Conservation (phyloP, 2,329 filamentous ascomycete species). For the Parastagonospora avenae region DNA sequence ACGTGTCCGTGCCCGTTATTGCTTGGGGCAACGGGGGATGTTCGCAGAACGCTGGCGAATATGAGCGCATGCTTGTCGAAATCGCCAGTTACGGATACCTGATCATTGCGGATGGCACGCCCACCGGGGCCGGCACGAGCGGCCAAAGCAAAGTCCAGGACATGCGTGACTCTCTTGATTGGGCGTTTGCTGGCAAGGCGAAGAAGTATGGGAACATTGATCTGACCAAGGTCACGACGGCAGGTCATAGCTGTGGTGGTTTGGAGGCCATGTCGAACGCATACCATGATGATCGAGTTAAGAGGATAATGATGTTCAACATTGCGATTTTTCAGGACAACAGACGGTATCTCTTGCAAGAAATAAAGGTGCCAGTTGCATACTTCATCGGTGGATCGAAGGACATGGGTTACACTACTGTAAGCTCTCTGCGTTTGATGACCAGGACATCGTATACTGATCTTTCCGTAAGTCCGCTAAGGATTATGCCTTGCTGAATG, state of each 20-base stretch:
- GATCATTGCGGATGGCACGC: constrained; percentile 25
- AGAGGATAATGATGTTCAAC: constrained; percentile 25
- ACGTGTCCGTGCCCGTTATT: constrained; percentile 22
- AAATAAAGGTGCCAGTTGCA: constrained; percentile 25
- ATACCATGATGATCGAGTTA: constrained; percentile 24
- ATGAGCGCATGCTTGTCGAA: constrained; percentile 23
- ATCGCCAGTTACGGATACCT: constrained; percentile 26
- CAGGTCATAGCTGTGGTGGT: constrained; percentile 24
- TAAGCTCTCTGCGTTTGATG: constrained; percentile 8
- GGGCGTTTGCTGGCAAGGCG: constrained; percentile 21
- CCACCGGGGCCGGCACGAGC: constrained; percentile 5
- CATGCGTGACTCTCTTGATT: constrained; percentile 25
- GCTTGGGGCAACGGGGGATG: constrained; percentile 28
- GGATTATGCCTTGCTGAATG: constrained; percentile 20
- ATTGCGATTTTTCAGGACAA: constrained; percentile 27
- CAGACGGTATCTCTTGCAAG: constrained; percentile 19
- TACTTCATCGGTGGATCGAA: constrained; percentile 23
- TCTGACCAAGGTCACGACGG: constrained; percentile 20
- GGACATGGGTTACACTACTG: constrained; percentile 23
- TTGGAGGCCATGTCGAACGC: constrained; percentile 21
- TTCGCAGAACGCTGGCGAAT: constrained; percentile 13
- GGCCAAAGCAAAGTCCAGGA: constrained; percentile 24
- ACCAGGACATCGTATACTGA: neutral
- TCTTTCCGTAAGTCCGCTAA: constrained; percentile 13
- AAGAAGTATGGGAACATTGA: constrained; percentile 27